Evolutionary conservation across 192 early-diverging fungal species (phyloP), one percentile per base, ranked within the genome.

Genomic region (Coemansia sp.): DNA sequence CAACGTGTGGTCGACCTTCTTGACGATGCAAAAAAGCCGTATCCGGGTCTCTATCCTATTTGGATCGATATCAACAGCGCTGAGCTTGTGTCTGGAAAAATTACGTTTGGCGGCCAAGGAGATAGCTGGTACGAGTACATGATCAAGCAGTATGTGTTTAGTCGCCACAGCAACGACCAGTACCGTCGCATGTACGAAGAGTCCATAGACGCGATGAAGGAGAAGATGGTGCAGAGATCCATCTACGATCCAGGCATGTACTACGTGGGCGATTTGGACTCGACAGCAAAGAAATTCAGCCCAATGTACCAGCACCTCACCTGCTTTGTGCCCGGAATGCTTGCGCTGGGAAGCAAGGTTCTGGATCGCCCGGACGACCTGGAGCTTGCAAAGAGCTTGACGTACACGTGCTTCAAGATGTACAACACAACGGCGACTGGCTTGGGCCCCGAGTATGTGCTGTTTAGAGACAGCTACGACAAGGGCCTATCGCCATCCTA

Each of bases 371-470:
- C 78, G 2, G 83, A 75, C 26, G 83, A 85, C 60, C 52, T 85
- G 63, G 74, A 77, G 55, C 62, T 85, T 23, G 83, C 83, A 60
- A 81, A 75, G 60, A 59, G 68, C 15, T 69, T 85, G 62, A 65
- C 72, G 1, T 71, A 82, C 38, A 82, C 78, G 18, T 85, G 84
- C 71, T 79, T 73, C 74, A 75, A 79, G 55, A 92, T 93, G 90
- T 95, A 96, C 78, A 84, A 82, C 39, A 85, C 84, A 63, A 94
- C 92, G 11, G 77, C 81, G 16, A 92, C 93, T 0, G 92, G 94
- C 1, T 81, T 98, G 43, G 88, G 93, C 20, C 86, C 92, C 44
- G 96, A 98, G 71, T 94, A 94, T 62, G 93, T 93, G 43, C 92
- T 88, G 35, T 93, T 92, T 84, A 84, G 87, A 62, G 78, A 68